These are phyloP conservation scores for Floccularia luteovirens DNA, from an alignment of 768 basidiomycete species.

Conservation along the genomic window DNA sequence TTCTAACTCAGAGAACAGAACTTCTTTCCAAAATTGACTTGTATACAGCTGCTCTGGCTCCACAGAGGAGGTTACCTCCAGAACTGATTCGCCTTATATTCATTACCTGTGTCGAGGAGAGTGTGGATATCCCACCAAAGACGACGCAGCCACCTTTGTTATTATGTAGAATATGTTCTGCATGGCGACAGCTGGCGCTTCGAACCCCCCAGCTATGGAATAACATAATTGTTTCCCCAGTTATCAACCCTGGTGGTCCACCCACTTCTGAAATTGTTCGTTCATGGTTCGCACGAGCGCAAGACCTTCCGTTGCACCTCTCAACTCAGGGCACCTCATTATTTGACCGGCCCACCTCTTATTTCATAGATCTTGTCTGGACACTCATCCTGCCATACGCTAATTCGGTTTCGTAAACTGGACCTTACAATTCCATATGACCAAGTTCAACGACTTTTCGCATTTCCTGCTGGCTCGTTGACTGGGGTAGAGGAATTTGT, in stretches of 20 bases:
- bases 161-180: background rate
- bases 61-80: background rate
- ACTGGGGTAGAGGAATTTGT: background rate
- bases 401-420: background rate
- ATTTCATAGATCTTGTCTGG: background rate
- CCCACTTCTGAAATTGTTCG: background rate
- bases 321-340: background rate
- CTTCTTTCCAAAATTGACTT: background rate
- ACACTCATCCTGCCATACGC: background rate
- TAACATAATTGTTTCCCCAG: background rate
- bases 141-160: background rate
- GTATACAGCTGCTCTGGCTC: background rate
- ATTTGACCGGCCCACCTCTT: background rate
- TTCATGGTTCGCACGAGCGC: background rate
- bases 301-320: background rate
- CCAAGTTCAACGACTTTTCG: background rate
- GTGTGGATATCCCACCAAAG: background rate
- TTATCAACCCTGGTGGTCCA: background rate
- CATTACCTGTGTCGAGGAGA: background rate
- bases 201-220: background rate
- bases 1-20: background rate
- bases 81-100: background rate
- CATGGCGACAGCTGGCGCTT: conserved; percentile 1
- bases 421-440: background rate
- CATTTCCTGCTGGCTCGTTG: background rate